Evolutionary conservation across 1,139 yeast species (phyloP).

Genomic region (Suhomyces ambrosiae): DNA sequence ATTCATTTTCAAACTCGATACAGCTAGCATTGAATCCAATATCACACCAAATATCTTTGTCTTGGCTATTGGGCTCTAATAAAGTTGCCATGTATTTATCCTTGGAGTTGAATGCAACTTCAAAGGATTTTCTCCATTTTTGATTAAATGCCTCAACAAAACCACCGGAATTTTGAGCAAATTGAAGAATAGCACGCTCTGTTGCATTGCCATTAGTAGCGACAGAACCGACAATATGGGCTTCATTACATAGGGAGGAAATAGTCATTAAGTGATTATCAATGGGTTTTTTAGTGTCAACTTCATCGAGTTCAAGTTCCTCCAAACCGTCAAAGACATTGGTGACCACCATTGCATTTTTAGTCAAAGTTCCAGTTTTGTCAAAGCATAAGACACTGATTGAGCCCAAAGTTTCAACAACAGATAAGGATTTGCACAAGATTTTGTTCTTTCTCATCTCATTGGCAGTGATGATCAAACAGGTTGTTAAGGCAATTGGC

Average conservation of each 20-base stretch:
- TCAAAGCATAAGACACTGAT: slow-evolving; percentile 39
- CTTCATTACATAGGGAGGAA: slow-evolving; percentile 46
- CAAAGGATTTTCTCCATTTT: slow-evolving; percentile 29
- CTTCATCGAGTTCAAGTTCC: slow-evolving; percentile 16
- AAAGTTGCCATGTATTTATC: slow-evolving; percentile 50
- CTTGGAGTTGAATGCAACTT: slow-evolving; percentile 50
- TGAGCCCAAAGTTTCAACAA: slow-evolving; percentile 39
- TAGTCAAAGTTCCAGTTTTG: slow-evolving; percentile 41
- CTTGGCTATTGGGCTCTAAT: slow-evolving; percentile 18
- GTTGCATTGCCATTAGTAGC: slow-evolving; percentile 51
- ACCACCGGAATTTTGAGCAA: slow-evolving; percentile 28
- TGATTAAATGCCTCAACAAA: slow-evolving; percentile 14
- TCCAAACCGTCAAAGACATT: slow-evolving; percentile 26
- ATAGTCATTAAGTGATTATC: slow-evolving; percentile 24
- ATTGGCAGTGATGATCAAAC: slow-evolving; percentile 34
- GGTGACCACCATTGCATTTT: slow-evolving; percentile 36
- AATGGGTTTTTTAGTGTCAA: slow-evolving; percentile 8
- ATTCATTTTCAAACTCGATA: slow-evolving; percentile 16
- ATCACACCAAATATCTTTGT: slow-evolving; percentile 15
- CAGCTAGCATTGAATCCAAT: slow-evolving; percentile 16
- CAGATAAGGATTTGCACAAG: slow-evolving; percentile 33
- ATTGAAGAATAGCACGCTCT: slow-evolving; percentile 46
- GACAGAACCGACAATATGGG: slow-evolving; percentile 28
- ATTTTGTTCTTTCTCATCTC: slow-evolving; percentile 32
- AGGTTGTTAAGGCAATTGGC: slow-evolving; percentile 39